phyloP scores from a whole-genome alignment of 2,329 filamentous ascomycete species.

The Colletotrichum paranaense region DNA sequence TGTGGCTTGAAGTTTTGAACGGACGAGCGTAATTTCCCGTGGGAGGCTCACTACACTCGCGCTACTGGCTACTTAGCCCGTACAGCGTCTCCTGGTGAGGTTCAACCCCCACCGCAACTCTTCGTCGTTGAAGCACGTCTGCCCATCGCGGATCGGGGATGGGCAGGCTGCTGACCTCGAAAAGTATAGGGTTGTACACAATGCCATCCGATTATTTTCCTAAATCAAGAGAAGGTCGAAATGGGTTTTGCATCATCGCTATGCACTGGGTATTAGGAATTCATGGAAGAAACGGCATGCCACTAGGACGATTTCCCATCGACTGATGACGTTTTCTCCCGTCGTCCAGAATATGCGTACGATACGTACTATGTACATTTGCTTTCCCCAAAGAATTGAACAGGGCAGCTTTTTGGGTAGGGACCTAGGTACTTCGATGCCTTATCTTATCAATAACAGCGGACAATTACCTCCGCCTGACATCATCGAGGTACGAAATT shows the following conservation, averaged over 20 bases:
- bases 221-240: not conserved
- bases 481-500: constrained; percentile 1
- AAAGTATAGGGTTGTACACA: not conserved
- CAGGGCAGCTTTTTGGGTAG: too few species aligned
- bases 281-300: not conserved
- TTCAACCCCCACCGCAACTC: constrained; percentile 24
- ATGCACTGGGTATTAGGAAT: not conserved
- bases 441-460: constrained; percentile 6
- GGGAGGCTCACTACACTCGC: not conserved
- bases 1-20: not conserved
- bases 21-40: not conserved
- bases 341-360: not conserved
- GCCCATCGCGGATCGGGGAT: not conserved
- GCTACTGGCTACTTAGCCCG: not conserved
- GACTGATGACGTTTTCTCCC: not conserved
- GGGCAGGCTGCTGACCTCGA: not conserved
- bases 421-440: too few species aligned
- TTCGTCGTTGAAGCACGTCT: not conserved
- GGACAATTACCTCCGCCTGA: constrained; percentile 17
- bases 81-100: not conserved
- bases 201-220: not conserved
- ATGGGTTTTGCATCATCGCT: constrained; percentile 17
- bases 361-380: not conserved
- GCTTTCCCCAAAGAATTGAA: not conserved
- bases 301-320: not conserved